These are phyloP conservation scores for Alternaria sp. DNA, from an alignment of 2,329 filamentous ascomycete genomes.

Conservation along the genomic window DNA sequence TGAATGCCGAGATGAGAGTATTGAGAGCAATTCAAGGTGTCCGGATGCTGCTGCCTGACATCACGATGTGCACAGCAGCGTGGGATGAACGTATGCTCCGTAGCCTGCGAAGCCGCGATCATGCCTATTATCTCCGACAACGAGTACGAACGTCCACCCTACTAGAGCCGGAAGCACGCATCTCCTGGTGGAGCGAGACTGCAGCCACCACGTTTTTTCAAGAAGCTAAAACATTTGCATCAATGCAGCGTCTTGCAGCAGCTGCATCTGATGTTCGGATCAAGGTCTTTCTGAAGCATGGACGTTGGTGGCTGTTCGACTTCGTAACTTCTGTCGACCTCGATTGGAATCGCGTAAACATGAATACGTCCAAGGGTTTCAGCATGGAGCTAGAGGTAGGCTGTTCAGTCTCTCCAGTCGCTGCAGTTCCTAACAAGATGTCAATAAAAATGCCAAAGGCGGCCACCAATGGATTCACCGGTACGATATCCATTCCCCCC, in stretches of 20 bases:
- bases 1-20: background rate
- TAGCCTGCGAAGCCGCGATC: background rate
- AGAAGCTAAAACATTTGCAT: background rate
- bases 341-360: background rate
- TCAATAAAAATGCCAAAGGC: background rate
- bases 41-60: background rate
- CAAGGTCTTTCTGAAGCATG: background rate
- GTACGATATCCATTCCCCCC: background rate
- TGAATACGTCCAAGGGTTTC: background rate
- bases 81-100: background rate
- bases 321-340: background rate
- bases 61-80: background rate
- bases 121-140: background rate
- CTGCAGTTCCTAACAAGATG: background rate
- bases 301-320: background rate
- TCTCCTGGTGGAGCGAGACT: background rate
- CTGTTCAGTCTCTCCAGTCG: background rate
- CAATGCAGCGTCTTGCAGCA: background rate
- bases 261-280: background rate
- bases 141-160: too few relatives aligned
- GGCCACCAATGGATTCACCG: background rate
- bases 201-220: background rate
- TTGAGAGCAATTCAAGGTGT: background rate
- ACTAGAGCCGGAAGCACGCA: background rate
- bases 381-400: background rate